phyloP scores from a whole-genome alignment of 805 yeast species.

The Hanseniaspora occidentalis region DNA sequence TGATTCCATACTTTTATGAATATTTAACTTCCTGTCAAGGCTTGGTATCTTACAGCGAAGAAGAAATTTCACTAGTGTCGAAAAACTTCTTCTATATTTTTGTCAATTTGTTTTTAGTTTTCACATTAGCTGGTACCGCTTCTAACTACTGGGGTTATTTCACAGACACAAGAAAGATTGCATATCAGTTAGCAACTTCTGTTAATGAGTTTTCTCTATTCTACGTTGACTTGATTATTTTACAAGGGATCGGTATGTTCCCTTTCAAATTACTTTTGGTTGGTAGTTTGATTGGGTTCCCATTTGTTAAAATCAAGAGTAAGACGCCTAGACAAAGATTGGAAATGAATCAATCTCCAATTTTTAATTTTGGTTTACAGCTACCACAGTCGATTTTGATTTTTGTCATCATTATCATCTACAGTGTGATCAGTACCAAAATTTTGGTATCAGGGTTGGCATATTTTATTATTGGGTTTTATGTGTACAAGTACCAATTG shows the following conservation, averaged over 20 bases:
- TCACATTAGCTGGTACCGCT: slow-evolving; percentile 89
- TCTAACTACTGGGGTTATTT: slow-evolving; percentile 67
- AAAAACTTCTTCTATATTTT: slow-evolving; percentile 92
- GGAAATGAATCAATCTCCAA: slow-evolving; percentile 74
- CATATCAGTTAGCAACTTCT: slow-evolving; percentile 74
- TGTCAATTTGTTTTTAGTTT: slow-evolving; percentile 84
- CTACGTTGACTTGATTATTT: slow-evolving; percentile 74
- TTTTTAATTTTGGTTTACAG: slow-evolving; percentile 80
- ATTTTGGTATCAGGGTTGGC: slow-evolving; percentile 73
- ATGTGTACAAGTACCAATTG: slow-evolving; percentile 82
- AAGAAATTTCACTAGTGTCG: slow-evolving; percentile 77
- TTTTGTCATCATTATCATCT: slow-evolving; percentile 70
- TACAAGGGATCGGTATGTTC: slow-evolving; percentile 80
- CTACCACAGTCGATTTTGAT: slow-evolving; percentile 86
- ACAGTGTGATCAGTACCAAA: slow-evolving; percentile 82
- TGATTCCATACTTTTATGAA: slow-evolving; percentile 76
- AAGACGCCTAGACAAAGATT: slow-evolving; percentile 76
- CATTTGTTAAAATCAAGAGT: slow-evolving; percentile 49
- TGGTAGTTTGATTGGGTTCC: slow-evolving; percentile 67
- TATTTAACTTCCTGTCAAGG: slow-evolving; percentile 81
- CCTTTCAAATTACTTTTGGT: slow-evolving; percentile 77
- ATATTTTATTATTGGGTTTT: slow-evolving; percentile 76
- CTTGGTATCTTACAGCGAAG: slow-evolving; percentile 82
- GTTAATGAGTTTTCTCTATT: slow-evolving; percentile 69
- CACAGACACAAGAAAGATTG: slow-evolving; percentile 82